phyloP scores from a whole-genome alignment of 768 basidiomycete genomes.

The Scleroderma citrinum region DNA sequence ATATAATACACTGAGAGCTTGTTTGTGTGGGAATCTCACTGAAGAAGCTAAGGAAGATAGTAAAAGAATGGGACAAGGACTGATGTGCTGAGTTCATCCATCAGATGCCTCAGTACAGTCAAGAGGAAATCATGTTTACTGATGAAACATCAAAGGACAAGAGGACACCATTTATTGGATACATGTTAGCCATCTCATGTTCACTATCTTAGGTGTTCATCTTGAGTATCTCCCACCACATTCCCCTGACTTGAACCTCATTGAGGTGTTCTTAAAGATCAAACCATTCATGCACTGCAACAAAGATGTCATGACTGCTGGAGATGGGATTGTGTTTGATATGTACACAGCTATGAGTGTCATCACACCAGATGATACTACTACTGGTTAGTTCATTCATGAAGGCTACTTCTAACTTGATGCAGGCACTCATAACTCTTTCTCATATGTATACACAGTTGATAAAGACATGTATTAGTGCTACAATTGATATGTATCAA shows the following conservation, averaged over 20 bases:
- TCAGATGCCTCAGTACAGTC: background rate
- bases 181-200: no score
- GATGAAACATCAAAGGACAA: background rate
- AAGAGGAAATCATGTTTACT: background rate
- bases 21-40: slow-evolving; percentile 11
- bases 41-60: slow-evolving; percentile 31
- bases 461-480: no score
- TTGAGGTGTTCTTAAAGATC: background rate
- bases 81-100: slow-evolving; percentile 19
- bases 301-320: slow-evolving; percentile 3
- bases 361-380: slow-evolving; percentile 24
- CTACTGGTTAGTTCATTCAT: slow-evolving; percentile 2
- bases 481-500: no score
- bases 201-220: background rate
- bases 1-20: background rate
- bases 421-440: no score
- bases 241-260: background rate
- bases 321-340: slow-evolving; percentile 18
- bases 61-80: slow-evolving; percentile 25
- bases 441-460: no score
- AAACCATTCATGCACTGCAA: slow-evolving; percentile 16
- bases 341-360: slow-evolving; percentile 23
- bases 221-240: background rate
- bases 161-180: no score
- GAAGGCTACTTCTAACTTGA: background rate